These are phyloP conservation scores for Pittosporum tobira DNA, from an alignment of 129 eudicot species.

Conservation along the genomic window DNA sequence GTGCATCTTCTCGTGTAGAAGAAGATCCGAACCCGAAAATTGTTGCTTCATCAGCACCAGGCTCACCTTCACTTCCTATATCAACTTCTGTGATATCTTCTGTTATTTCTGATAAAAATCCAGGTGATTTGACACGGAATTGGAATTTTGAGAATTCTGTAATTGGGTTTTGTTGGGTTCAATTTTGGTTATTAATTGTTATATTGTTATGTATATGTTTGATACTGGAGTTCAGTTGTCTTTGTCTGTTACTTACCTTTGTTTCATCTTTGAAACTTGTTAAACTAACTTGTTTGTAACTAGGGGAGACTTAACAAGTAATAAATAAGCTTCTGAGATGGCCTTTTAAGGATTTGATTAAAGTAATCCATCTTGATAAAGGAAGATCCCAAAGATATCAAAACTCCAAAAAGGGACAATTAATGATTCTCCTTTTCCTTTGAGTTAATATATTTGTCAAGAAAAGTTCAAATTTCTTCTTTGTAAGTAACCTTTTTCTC, in stretches of 20 bases:
- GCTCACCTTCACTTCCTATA: slow-evolving; percentile 28
- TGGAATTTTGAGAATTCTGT: slow-evolving; percentile 6
- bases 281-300: background rate
- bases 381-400: slow-evolving; percentile 7
- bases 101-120: slow-evolving; percentile 32
- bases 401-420: slow-evolving; percentile 20
- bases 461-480: slow-evolving; percentile 7
- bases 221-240: slow-evolving; percentile 27
- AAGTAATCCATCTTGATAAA: slow-evolving; percentile 9
- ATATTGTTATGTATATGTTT: slow-evolving; percentile 12
- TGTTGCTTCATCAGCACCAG: slow-evolving; percentile 34
- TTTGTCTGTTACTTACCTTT: slow-evolving; percentile 46
- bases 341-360: slow-evolving; percentile 8
- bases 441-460: slow-evolving; percentile 6
- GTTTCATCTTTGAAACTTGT: slow-evolving; percentile 17
- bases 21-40: slow-evolving; percentile 33
- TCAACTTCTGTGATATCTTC: slow-evolving; percentile 31
- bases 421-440: slow-evolving; percentile 15
- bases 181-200: slow-evolving; percentile 8
- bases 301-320: background rate
- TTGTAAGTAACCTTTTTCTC: slow-evolving; percentile 5
- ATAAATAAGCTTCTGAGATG: background rate
- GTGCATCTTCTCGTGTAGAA: slow-evolving; percentile 28
- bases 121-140: slow-evolving; percentile 43
- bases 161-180: slow-evolving; percentile 10